Conservation (phyloP, 192 early-diverging fungal genomes). For the Phycomyces nitens region DNA sequence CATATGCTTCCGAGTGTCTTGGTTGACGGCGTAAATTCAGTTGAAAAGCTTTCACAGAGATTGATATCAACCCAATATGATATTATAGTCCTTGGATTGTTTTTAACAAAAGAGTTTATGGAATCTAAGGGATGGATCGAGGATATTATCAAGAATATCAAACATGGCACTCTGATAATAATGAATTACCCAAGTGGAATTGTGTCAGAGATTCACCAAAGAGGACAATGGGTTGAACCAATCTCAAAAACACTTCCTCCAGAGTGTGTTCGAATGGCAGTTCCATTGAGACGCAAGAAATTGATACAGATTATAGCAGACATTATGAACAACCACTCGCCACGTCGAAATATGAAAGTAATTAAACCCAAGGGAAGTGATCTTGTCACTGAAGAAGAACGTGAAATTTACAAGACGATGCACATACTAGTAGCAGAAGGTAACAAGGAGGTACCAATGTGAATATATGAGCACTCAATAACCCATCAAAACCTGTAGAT, state of each 20-base stretch:
- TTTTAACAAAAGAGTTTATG: slow-evolving; percentile 14
- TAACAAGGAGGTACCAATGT: neutral
- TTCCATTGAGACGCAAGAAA: slow-evolving; percentile 43
- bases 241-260: slow-evolving; percentile 12
- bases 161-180: slow-evolving; percentile 16
- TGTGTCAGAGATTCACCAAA: slow-evolving; percentile 11
- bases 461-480: neutral
- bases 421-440: slow-evolving; percentile 48
- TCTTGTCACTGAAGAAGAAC: slow-evolving; percentile 38
- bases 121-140: slow-evolving; percentile 10
- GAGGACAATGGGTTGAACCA: neutral
- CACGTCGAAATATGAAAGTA: slow-evolving; percentile 22
- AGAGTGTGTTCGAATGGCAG: slow-evolving; percentile 31
- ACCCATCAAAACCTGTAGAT: slow-evolving; percentile 23
- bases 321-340: slow-evolving; percentile 28
- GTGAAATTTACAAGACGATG: slow-evolving; percentile 31
- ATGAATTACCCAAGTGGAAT: slow-evolving; percentile 24
- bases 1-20: slow-evolving; percentile 10
- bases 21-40: slow-evolving; percentile 10
- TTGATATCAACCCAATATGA: slow-evolving; percentile 5
- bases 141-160: neutral
- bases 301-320: slow-evolving; percentile 40
- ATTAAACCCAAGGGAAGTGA: slow-evolving; percentile 30
- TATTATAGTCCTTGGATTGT: slow-evolving; percentile 28
- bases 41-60: slow-evolving; percentile 6